These are phyloP conservation scores for Inonotus obliquus DNA, from an alignment of 1,284 basidiomycete genomes.

Conservation along the genomic window DNA sequence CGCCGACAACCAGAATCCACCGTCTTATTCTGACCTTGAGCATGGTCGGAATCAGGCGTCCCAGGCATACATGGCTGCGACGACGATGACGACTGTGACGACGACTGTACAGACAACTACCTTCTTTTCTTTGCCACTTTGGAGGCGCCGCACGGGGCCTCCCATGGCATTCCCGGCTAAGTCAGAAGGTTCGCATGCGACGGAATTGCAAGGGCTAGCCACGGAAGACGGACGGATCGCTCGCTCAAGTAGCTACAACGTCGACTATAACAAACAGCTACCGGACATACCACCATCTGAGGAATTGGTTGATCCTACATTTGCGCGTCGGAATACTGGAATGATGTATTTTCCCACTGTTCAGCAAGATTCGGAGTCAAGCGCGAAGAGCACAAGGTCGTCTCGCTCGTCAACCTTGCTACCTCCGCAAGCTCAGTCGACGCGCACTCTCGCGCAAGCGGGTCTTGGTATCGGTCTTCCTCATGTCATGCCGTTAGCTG, in stretches of 20 bases:
- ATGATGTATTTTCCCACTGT: background rate
- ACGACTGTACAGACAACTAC: slow-evolving; percentile 46
- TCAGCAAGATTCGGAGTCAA: background rate
- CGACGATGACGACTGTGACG: slow-evolving; percentile 47
- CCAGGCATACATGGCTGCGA: slow-evolving; percentile 32
- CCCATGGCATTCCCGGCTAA: slow-evolving; percentile 27
- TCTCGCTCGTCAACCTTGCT: slow-evolving; percentile 9
- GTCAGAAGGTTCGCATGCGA: slow-evolving; percentile 21
- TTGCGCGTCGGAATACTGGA: slow-evolving; percentile 9
- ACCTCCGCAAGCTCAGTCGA: slow-evolving; percentile 29
- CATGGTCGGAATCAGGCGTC: slow-evolving; percentile 24
- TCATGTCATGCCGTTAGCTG: slow-evolving; percentile 40
- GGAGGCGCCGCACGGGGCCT: slow-evolving; percentile 52
- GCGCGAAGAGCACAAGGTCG: background rate
- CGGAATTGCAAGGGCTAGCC: slow-evolving; percentile 23
- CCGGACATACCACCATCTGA: slow-evolving; percentile 51
- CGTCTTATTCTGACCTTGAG: slow-evolving; percentile 36
- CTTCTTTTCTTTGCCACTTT: slow-evolving; percentile 60
- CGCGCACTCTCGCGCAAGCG: slow-evolving; percentile 50
- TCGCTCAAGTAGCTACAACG: slow-evolving; percentile 21
- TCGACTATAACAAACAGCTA: slow-evolving; percentile 54
- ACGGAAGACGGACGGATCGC: slow-evolving; percentile 29
- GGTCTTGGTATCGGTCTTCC: slow-evolving; percentile 53
- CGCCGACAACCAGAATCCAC: slow-evolving; percentile 27
- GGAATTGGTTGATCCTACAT: slow-evolving; percentile 11